Evolutionary conservation across 1,284 basidiomycete genomes (phyloP), one percentile per base, ranked within the genome.

Genomic region (Peniophora sp.): DNA sequence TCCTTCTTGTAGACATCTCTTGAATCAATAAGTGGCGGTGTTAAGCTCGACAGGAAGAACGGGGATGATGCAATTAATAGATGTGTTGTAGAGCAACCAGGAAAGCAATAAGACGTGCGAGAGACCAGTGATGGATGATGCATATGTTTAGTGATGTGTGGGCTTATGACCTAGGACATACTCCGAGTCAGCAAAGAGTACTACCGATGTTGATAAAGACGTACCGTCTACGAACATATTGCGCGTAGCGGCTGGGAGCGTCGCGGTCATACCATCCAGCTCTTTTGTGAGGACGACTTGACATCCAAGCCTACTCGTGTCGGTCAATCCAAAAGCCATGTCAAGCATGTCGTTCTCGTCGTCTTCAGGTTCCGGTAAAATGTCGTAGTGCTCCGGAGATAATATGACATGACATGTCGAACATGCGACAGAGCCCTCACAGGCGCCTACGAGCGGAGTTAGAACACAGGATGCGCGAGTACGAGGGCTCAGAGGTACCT

Each of bases 301-400:
- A 62, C 86, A 88, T 0, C 86, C 85, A 14, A 88, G 68, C 9
- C 85, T 76, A 54, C 81, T 95, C 61, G 95, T 97, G 63, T 98
- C 96, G 1, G 94, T 97, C 53, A 99, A 74, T 0, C 93, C 96
- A 60, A 98, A 99, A 1, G 96, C 97, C 73, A 99, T 87, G 68
- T 99, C 96, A 37, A 99, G 76, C 95, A 98, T 98, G 61, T 96
- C 92, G 63, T 94, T 97, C 71, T 99, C 96, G 64, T 99, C 96
- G 58, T 99, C 96, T 53, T 90, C 88, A 1, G 96, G 93, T 62
- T 97, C 95, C 2, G 90, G 85, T 2, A 97, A 74, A 47, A 79
- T 63, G 66, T 97, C 92, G 64, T 92, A 98, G 53, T 85, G 75
- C 59, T 92, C 83, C 10, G 83, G 82, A 47, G 85, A 78, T 43